Evolutionary conservation across 139 green algal species (phyloP), one percentile per base, ranked within the genome.

Genomic region (Chlamydomonas schloesseri): DNA sequence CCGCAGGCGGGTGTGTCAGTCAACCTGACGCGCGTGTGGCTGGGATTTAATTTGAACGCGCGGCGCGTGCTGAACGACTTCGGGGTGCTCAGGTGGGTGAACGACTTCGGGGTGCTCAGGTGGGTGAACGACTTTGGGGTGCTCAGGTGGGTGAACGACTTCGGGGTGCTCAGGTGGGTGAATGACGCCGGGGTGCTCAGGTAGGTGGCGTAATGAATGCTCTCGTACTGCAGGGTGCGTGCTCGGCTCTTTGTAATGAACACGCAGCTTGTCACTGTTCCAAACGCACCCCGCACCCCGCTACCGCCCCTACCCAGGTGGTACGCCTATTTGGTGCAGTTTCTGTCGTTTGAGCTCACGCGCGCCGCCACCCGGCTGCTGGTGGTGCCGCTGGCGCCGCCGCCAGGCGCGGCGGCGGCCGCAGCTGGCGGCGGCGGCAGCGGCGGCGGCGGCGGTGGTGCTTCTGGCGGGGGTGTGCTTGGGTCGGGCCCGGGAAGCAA

Each of bases 81-180:
- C 31, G 85, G 85, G 0, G 70, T 86, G 0, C 77, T 83, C 31
- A 29, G 85, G 67, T 89, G 53, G 28, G 74, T n/a, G n/a, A n/a
- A n/a, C n/a, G n/a, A n/a, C n/a, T n/a, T n/a, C 42, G 42, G 42
- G 6, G 42, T 50, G 42, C 42, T n/a, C n/a, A n/a, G n/a, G n/a
- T n/a, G n/a, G n/a, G n/a, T 89, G 10, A 81, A 86, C 53, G 85
- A 89, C 47, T 89, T 89, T 42, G 85, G 85, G 0, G 70, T 86
- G 0, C 77, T 83, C 31, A 29, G 85, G 67, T 89, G 53, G 28
- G 74, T n/a, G n/a, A n/a, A n/a, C n/a, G n/a, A n/a, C n/a, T n/a
- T n/a, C 42, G 42, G 42, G 6, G 42, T 50, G 42, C 42, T n/a
- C n/a, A n/a, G n/a, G n/a, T n/a, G n/a, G n/a, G n/a, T 89, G 10